These are phyloP conservation scores for Hanseniaspora gamundiae DNA, from an alignment of 1,139 yeast species.

Conservation along the genomic window DNA sequence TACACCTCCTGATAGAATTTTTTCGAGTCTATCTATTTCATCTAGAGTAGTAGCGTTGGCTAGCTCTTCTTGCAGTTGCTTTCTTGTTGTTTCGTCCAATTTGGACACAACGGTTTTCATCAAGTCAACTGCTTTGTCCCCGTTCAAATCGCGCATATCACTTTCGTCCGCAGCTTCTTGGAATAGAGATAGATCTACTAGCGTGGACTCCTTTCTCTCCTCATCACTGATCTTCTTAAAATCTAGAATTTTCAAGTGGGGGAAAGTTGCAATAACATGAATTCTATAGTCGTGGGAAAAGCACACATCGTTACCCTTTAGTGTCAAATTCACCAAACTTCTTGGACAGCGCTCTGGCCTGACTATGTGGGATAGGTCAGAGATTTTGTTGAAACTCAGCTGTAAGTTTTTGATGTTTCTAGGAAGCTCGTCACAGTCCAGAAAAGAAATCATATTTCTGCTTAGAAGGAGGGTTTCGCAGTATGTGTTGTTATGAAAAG, in stretches of 20 bases:
- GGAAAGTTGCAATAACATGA: conserved; percentile 50
- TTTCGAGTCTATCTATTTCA: conserved; percentile 65
- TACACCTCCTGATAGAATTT: conserved; percentile 22
- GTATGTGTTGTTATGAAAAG: conserved; percentile 12
- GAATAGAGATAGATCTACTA: conserved; percentile 25
- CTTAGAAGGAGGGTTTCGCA: conserved; percentile 21
- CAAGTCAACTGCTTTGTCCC: conserved; percentile 24
- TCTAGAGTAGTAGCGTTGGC: conserved; percentile 53
- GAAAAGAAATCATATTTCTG: conserved; percentile 15
- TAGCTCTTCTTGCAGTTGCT: conserved; percentile 39
- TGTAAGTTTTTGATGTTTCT: conserved; percentile 14
- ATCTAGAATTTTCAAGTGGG: conserved; percentile 53
- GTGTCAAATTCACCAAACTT: conserved; percentile 30
- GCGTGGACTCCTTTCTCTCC: conserved; percentile 38
- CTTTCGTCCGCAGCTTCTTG: conserved; percentile 25
- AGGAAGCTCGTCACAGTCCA: conserved; percentile 20
- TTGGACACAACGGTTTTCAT: conserved; percentile 28
- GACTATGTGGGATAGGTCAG: conserved; percentile 12
- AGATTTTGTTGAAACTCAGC: conserved; percentile 17
- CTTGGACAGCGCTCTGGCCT: conserved; percentile 14
- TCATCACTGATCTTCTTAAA: conserved; percentile 43
- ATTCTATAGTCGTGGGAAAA: conserved; percentile 43
- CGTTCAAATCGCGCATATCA: conserved; percentile 37
- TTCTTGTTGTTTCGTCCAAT: conserved; percentile 41
- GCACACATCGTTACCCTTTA: conserved; percentile 53